Percentiles rank a stretch among this genome's conserved stretches.
Evolutionary conservation across 352 stramenopile species (phyloP).

Genomic region (Aphanomyces cochlioides): DNA sequence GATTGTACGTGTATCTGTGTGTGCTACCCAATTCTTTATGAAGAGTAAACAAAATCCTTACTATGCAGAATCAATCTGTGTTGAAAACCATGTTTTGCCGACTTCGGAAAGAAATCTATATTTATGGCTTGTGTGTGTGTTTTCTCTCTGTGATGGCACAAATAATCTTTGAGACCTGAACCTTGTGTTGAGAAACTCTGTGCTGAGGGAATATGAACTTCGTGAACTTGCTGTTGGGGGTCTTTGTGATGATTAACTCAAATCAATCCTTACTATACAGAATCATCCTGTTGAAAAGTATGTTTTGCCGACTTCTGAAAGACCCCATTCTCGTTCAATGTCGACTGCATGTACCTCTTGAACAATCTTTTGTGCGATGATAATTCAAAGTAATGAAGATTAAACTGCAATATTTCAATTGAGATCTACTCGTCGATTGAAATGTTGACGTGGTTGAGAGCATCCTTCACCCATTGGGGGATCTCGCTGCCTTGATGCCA

Average conservation of each 20-base stretch:
- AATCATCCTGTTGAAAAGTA: conserved; percentile 28
- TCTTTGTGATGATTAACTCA: conserved; percentile 31
- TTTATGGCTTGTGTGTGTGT: not conserved
- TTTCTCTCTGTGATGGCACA: conserved; percentile 26
- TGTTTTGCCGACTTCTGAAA: conserved; percentile 33
- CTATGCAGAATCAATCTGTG: conserved; percentile 32
- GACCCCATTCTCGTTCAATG: not conserved
- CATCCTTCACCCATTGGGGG: conserved; percentile 66
- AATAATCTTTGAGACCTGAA: conserved; percentile 34
- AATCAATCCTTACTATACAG: conserved; percentile 32
- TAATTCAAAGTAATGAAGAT: not conserved
- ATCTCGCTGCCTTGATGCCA: conserved; percentile 58
- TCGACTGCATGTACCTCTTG: not conserved
- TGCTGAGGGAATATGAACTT: conserved; percentile 27
- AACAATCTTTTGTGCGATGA: not conserved
- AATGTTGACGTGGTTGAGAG: conserved; percentile 60
- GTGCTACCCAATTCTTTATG: conserved; percentile 7
- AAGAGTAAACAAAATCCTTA: conserved; percentile 34
- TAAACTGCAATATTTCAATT: conserved; percentile 1
- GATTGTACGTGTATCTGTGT: not conserved
- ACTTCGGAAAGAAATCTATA: conserved; percentile 28
- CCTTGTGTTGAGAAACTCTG: conserved; percentile 24
- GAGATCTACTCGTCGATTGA: not conserved
- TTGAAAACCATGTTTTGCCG: conserved; percentile 31
- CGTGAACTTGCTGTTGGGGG: not conserved